phyloP scores from a whole-genome alignment of 2,329 filamentous ascomycete species.

The Fusarium buharicum region DNA sequence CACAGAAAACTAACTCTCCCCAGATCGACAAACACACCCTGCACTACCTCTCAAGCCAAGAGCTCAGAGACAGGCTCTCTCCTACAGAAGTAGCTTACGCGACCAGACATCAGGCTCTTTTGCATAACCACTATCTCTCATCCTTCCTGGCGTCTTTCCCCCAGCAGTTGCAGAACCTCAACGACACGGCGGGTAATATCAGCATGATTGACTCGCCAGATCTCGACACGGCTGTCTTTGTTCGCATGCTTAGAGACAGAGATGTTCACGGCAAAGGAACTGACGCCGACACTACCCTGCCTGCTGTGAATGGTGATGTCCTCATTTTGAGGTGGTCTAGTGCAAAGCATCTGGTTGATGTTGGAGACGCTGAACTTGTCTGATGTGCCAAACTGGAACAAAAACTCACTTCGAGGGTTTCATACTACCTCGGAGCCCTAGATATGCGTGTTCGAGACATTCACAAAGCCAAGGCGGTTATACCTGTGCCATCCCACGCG shows the following conservation, averaged over 20 bases:
- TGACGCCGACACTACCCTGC: slow-evolving; percentile 69
- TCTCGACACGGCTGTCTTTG: slow-evolving; percentile 83
- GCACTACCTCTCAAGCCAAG: slow-evolving; percentile 72
- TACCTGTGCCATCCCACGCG: not conserved
- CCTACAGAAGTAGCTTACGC: slow-evolving; percentile 83
- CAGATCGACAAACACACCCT: slow-evolving; percentile 82
- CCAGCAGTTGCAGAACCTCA: slow-evolving; percentile 79
- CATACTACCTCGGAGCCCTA: not conserved
- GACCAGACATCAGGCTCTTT: slow-evolving; percentile 82
- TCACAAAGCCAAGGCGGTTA: not conserved
- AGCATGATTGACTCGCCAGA: slow-evolving; percentile 95
- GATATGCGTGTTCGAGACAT: not conserved
- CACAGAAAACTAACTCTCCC: slow-evolving; percentile 9
- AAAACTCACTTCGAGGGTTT: not conserved
- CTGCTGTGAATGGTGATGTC: slow-evolving; percentile 70
- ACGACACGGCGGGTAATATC: slow-evolving; percentile 88
- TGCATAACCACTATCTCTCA: slow-evolving; percentile 84
- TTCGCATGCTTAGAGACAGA: slow-evolving; percentile 73
- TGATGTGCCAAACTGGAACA: slow-evolving; percentile 49
- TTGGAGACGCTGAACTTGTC: slow-evolving; percentile 67
- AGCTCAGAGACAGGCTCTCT: slow-evolving; percentile 73
- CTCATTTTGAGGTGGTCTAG: slow-evolving; percentile 80
- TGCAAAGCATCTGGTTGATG: slow-evolving; percentile 69
- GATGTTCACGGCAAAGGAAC: slow-evolving; percentile 70
- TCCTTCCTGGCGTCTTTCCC: slow-evolving; percentile 90